Conservation (phyloP, 2,329 filamentous ascomycete genomes). For the Claviceps pazoutovae region DNA sequence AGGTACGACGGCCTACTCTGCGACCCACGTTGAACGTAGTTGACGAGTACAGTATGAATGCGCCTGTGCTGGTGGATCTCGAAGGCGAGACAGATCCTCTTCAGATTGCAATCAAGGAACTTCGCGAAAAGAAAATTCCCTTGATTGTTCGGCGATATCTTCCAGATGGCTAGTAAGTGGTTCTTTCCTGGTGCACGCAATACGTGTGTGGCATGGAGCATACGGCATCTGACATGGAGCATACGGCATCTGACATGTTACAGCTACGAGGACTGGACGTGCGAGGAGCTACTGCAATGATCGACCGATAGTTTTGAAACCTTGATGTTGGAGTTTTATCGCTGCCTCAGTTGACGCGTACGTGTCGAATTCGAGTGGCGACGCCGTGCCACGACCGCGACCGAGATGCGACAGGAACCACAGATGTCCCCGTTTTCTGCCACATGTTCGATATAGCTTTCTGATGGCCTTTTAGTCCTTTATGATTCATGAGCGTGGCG, state of each 20-base stretch:
- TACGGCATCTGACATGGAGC: conserved; percentile 5
- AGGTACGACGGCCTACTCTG: conserved; percentile 50
- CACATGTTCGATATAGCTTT: neutral
- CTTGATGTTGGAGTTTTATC: conserved; percentile 6
- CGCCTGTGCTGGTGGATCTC: conserved; percentile 87
- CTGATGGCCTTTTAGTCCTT: conserved; percentile 13
- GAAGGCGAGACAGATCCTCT: conserved; percentile 96
- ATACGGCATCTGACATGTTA: conserved; percentile 6
- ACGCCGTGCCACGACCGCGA: neutral
- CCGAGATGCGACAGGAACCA: neutral
- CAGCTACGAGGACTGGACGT: conserved; percentile 98
- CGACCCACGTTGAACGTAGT: no score
- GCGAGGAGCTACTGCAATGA: conserved; percentile 74
- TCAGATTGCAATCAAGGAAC: conserved; percentile 93
- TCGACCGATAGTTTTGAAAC: conserved; percentile 1
- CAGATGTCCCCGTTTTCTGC: neutral
- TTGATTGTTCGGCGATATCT: conserved; percentile 89
- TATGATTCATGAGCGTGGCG: conserved; percentile 24
- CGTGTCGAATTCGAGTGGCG: neutral
- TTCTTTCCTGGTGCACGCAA: neutral
- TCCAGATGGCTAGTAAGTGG: conserved; percentile 81
- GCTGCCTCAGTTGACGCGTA: conserved; percentile 3
- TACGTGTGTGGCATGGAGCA: no score
- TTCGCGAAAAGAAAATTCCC: conserved; percentile 97
- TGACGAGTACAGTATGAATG: conserved; percentile 63